phyloP scores from a whole-genome alignment of 352 stramenopile species.

The Globisporangium acanthophoron region DNA sequence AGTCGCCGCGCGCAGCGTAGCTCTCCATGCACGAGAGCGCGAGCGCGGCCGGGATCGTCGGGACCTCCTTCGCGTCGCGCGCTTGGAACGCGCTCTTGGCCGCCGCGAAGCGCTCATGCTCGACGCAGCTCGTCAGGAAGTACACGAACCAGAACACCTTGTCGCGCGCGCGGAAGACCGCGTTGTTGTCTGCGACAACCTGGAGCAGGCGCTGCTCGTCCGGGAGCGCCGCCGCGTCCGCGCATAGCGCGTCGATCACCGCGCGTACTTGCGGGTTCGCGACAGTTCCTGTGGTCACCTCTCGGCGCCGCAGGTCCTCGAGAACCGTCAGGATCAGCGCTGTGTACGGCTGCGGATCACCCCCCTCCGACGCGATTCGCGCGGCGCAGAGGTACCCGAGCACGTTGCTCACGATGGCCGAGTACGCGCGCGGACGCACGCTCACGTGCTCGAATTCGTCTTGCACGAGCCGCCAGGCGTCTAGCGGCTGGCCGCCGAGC shows the following conservation, averaged over 20 bases:
- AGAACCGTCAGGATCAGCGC: constrained; percentile 6
- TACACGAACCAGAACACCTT: constrained; percentile 9
- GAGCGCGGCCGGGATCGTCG: constrained; percentile 7
- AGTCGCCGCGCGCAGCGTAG: neutral
- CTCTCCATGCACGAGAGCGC: constrained; percentile 4
- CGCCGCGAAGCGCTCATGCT: constrained; percentile 5
- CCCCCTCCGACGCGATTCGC: neutral
- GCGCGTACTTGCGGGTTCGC: constrained; percentile 6
- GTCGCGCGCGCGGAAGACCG: constrained; percentile 2
- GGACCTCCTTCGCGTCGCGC: neutral
- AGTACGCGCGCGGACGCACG: neutral
- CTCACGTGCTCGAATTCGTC: constrained; percentile 8
- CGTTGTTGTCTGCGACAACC: neutral
- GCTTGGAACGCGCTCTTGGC: constrained; percentile 8
- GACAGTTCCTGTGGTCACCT: neutral
- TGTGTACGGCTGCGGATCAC: neutral
- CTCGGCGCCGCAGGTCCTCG: constrained; percentile 5
- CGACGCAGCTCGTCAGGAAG: constrained; percentile 3
- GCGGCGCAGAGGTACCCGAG: constrained; percentile 1
- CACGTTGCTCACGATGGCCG: constrained; percentile 1
- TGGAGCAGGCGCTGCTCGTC: constrained; percentile 3
- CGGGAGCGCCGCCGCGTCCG: neutral
- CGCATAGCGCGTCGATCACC: constrained; percentile 10
- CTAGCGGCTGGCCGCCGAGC: neutral
- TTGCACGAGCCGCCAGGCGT: constrained; percentile 6